These are phyloP conservation scores for Macrolepiota dolichaula DNA, from an alignment of 768 basidiomycete genomes.

Conservation along the genomic window DNA sequence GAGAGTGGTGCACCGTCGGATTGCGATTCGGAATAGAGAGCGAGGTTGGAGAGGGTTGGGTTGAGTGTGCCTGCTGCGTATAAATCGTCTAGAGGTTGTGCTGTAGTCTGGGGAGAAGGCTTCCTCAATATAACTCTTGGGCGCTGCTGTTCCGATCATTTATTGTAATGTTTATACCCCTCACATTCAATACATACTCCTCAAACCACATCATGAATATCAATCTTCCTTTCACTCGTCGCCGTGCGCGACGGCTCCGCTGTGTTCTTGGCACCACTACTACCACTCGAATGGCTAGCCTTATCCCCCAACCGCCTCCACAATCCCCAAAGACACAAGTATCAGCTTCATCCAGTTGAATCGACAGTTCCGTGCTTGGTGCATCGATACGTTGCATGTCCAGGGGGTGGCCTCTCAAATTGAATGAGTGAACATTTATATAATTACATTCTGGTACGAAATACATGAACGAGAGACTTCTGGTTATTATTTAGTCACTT, in stretches of 20 bases:
- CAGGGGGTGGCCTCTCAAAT: no score
- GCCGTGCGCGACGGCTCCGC: no score
- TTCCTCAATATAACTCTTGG: not conserved
- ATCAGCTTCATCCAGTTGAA: not conserved
- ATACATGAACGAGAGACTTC: no score
- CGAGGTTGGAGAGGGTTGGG: constrained; percentile 53
- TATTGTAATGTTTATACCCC: no score
- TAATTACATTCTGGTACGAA: no score
- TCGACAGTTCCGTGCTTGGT: constrained; percentile 5
- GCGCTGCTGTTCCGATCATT: not conserved
- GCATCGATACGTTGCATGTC: constrained; percentile 7
- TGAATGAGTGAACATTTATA: no score
- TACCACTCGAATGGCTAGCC: not conserved
- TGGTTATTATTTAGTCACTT: no score
- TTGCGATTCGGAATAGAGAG: constrained; percentile 61
- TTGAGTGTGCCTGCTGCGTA: constrained; percentile 81
- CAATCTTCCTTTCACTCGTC: not conserved
- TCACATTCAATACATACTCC: no score
- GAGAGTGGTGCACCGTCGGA: constrained; percentile 48
- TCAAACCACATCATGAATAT: not conserved
- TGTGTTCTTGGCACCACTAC: not conserved
- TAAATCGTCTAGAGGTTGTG: constrained; percentile 39
- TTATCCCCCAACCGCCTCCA: not conserved
- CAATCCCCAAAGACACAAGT: not conserved
- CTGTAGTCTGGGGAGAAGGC: constrained; percentile 61